phyloP scores from a whole-genome alignment of 805 yeast species.

The Pichia insulana region DNA sequence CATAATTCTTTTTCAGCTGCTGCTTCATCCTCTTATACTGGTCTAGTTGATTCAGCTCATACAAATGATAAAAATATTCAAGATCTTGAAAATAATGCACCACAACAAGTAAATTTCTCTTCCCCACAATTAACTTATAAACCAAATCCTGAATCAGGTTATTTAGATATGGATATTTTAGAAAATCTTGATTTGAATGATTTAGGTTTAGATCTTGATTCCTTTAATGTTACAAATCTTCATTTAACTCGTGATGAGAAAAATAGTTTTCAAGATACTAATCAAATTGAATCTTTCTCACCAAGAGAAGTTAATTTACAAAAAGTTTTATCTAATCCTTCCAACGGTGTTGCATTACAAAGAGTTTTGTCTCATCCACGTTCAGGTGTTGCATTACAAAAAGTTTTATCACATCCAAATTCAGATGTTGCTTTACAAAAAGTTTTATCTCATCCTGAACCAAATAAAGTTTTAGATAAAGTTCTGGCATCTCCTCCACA shows the following conservation, averaged over 20 bases:
- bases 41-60: slow-evolving; percentile 17
- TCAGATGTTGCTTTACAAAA: slow-evolving; percentile 14
- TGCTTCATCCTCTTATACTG: slow-evolving; percentile 49
- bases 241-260: not conserved
- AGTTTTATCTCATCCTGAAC: slow-evolving; percentile 15
- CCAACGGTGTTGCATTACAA: slow-evolving; percentile 11
- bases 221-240: slow-evolving; percentile 4
- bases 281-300: not conserved
- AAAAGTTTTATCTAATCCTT: slow-evolving; percentile 13
- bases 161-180: slow-evolving; percentile 27
- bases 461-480: slow-evolving; percentile 8
- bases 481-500: slow-evolving; percentile 11
- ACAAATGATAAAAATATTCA: slow-evolving; percentile 7
- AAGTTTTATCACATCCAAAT: slow-evolving; percentile 14
- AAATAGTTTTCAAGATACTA: not conserved
- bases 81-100: slow-evolving; percentile 33
- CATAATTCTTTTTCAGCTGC: slow-evolving; percentile 63
- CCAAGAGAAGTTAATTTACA: slow-evolving; percentile 8
- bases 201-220: slow-evolving; percentile 15
- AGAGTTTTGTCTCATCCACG: slow-evolving; percentile 15
- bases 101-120: slow-evolving; percentile 69
- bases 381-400: slow-evolving; percentile 12
- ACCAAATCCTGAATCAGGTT: slow-evolving; percentile 23
- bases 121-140: slow-evolving; percentile 53
- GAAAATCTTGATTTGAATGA: slow-evolving; percentile 20